A percentile compares a stretch with the other conserved stretches of the same genome.
Evolutionary conservation across 2,329 filamentous ascomycete species (phyloP).

Genomic region (Ophiostoma ips): DNA sequence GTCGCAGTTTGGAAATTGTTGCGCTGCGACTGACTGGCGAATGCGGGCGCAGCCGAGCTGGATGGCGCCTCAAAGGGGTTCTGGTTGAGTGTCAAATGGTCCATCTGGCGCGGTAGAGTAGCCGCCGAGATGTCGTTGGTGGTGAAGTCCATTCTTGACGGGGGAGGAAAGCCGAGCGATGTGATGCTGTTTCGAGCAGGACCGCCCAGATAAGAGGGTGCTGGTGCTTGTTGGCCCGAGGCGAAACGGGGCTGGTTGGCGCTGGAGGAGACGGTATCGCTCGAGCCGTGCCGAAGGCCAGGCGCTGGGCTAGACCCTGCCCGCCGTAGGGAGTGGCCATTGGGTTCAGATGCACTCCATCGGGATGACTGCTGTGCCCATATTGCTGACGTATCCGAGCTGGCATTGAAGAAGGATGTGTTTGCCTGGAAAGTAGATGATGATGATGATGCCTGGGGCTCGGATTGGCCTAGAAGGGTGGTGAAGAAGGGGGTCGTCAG

Average conservation of each 20-base stretch:
- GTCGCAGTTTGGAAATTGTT: conserved; percentile 23
- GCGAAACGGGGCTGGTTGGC: background rate
- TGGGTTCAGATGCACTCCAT: background rate
- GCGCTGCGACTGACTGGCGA: conserved; percentile 33
- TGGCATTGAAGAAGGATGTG: background rate
- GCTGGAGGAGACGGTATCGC: background rate
- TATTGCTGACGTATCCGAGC: background rate
- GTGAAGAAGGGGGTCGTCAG: background rate
- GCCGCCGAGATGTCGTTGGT: background rate
- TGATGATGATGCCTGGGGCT: background rate
- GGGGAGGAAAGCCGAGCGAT: background rate
- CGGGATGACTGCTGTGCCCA: background rate
- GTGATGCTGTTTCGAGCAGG: background rate
- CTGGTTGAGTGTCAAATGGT: background rate
- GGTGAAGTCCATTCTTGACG: background rate
- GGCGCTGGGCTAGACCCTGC: background rate
- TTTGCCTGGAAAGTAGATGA: background rate
- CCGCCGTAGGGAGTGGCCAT: background rate
- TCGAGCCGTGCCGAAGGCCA: background rate
- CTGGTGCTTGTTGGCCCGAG: background rate
- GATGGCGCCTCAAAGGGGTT: background rate
- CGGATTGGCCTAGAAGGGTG: background rate
- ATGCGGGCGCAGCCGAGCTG: conserved; percentile 19
- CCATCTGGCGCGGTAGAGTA: background rate
- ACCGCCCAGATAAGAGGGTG: background rate